These are phyloP conservation scores for Coemansia sp. DNA, from an alignment of 192 early-diverging fungal species.

Conservation along the genomic window DNA sequence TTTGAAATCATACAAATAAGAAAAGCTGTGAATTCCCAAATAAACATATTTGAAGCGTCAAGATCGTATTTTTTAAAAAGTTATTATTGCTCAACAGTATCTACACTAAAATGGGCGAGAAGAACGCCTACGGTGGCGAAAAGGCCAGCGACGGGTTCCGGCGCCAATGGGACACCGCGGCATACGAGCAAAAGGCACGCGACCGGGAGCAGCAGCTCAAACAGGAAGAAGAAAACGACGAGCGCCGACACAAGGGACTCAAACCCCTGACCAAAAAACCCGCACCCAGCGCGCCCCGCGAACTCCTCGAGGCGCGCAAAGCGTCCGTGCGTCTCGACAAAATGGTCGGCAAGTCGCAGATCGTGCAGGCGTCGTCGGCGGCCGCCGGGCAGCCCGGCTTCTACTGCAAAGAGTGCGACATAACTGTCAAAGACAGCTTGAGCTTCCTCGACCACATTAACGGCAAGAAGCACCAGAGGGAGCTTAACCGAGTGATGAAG, in stretches of 20 bases:
- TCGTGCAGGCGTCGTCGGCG: constrained; percentile 62
- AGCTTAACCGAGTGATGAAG: constrained; percentile 78
- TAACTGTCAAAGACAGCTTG: constrained; percentile 84
- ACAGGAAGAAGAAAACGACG: constrained; percentile 51
- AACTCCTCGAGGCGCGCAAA: constrained; percentile 57
- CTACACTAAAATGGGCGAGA: neutral
- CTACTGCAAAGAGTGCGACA: constrained; percentile 87
- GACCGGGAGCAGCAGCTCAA: constrained; percentile 57
- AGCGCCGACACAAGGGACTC: constrained; percentile 56
- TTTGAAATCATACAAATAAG: too few species aligned
- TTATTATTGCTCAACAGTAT: neutral
- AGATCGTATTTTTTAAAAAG: neutral
- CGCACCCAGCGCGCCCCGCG: constrained; percentile 17
- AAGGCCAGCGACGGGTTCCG: constrained; percentile 25
- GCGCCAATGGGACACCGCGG: constrained; percentile 66
- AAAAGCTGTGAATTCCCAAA: too few species aligned
- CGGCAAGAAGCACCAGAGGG: constrained; percentile 82
- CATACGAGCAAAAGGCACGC: constrained; percentile 65
- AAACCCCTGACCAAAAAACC: constrained; percentile 9
- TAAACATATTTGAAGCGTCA: neutral
- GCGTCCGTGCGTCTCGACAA: constrained; percentile 67
- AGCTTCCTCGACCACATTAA: constrained; percentile 93
- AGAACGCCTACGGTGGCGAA: constrained; percentile 12
- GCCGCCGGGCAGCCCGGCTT: constrained; percentile 80
- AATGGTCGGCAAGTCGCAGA: constrained; percentile 78